Evolutionary conservation across 2,329 filamentous ascomycete genomes (phyloP), one percentile per base, ranked within the genome.

Genomic region (Biscogniauxia sp.): DNA sequence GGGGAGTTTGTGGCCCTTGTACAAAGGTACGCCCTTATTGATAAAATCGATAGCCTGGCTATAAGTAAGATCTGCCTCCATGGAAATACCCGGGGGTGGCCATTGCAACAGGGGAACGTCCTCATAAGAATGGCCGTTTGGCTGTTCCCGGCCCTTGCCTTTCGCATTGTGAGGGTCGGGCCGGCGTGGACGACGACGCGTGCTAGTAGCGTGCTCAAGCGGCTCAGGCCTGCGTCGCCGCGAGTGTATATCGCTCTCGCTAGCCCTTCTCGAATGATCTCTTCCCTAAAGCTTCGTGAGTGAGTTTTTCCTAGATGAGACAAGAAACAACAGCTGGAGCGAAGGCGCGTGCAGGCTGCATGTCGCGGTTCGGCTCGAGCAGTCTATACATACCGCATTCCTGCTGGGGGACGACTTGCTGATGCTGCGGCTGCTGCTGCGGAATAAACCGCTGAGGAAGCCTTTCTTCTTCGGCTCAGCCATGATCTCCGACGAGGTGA

Each of bases 41-140:
- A 88, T 84, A 60, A 87, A 77, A 54, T 85, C 80, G 74, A 82
- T 80, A 9, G 86, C 86, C 54, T 81, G 79, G 51, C 78, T 79
- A 17, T 83, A 79, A 0, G 80, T 75, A 8, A 88, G 77, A 61
- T 84, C 80, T 45, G 83, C 81, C 23, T 79, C 72, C 51, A 70
- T 75, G 11, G 78, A 75, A 54, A 86, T 73, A 55, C 80, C 82
- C 11, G 76, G 73, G 0, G 86, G 86, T 19, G 86, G 86, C 86
- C 86, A 88, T 67, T 80, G 75, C 1, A 79, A 81, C 60, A 84
- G 72, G 5, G 80, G 77, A 7, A 73, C 68, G 8, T 66, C 59
- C 23, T 76, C 75, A 63, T 70, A 66, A 57, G 56, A 55, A 56
- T 68, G 62, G 49, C 74, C 70, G 53, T 74, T 72, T 19, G 68